Evolutionary conservation across 257 asterid genomes (phyloP).

Genomic region (Linaria vulgaris): DNA sequence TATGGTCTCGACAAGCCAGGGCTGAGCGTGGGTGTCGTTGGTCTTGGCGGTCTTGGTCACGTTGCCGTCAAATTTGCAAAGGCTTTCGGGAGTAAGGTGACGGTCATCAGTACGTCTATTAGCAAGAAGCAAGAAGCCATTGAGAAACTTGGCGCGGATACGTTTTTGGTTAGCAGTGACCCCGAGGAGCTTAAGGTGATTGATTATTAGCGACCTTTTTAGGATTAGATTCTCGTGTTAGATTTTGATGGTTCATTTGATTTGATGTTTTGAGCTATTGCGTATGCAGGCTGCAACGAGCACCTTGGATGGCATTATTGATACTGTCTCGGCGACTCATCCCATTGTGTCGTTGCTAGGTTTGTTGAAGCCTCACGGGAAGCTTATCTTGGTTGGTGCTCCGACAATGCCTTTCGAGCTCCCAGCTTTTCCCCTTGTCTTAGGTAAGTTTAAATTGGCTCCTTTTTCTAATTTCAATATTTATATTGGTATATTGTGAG

Average conservation of each 20-base stretch:
- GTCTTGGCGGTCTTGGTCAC: conserved; percentile 60
- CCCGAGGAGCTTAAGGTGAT: conserved; percentile 40
- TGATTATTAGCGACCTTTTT: not conserved
- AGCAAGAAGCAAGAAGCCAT: conserved; percentile 44
- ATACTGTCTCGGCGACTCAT: conserved; percentile 39
- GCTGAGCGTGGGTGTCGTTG: conserved; percentile 44
- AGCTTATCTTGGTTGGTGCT: conserved; percentile 36
- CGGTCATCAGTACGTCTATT: conserved; percentile 45
- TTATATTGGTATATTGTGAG: too few species aligned
- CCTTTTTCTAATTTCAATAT: too few species aligned
- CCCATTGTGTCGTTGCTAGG: conserved; percentile 30
- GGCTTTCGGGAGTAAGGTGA: conserved; percentile 48
- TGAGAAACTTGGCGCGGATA: conserved; percentile 40
- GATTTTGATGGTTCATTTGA: not conserved
- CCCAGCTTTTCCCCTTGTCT: conserved; percentile 33
- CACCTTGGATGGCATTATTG: conserved; percentile 42
- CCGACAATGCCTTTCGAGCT: conserved; percentile 31
- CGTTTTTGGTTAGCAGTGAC: conserved; percentile 45
- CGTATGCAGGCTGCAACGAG: conserved; percentile 31
- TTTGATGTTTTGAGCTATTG: not conserved
- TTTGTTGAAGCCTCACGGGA: conserved; percentile 36
- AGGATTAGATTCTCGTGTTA: not conserved
- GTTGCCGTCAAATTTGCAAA: conserved; percentile 47
- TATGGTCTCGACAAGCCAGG: conserved; percentile 54
- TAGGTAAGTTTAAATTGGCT: conserved; percentile 26